These are phyloP conservation scores for Graphium sp. DNA, from an alignment of 2,329 filamentous ascomycete species.

Conservation along the genomic window DNA sequence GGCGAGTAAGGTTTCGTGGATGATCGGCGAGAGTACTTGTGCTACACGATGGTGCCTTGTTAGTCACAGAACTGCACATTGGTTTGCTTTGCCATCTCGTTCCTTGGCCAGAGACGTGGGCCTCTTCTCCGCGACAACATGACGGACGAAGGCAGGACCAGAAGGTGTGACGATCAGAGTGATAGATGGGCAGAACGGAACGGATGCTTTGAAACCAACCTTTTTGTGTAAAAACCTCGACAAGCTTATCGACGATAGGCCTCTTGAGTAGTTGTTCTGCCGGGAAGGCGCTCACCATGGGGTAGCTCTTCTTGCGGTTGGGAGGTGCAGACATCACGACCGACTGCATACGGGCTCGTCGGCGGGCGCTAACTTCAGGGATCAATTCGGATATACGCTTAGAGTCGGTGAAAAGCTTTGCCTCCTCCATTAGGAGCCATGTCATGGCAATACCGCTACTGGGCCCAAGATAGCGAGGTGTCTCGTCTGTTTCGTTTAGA, in stretches of 20 bases:
- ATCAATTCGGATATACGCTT: slow-evolving; percentile 87
- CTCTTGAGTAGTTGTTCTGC: slow-evolving; percentile 60
- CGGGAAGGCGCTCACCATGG: slow-evolving; percentile 72
- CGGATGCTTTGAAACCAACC: slow-evolving; percentile 30
- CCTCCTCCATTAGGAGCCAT: slow-evolving; percentile 86
- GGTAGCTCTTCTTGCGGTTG: slow-evolving; percentile 72
- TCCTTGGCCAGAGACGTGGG: slow-evolving; percentile 7
- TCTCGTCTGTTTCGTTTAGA: slow-evolving; percentile 72
- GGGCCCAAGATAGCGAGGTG: slow-evolving; percentile 73
- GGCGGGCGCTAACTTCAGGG: slow-evolving; percentile 50
- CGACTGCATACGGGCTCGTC: slow-evolving; percentile 38
- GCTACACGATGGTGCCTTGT: slow-evolving; percentile 33
- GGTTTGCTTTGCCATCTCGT: no score
- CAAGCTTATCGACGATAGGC: slow-evolving; percentile 57
- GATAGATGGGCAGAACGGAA: no score
- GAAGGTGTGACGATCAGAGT: no score
- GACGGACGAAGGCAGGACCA: no score
- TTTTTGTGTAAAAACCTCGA: slow-evolving; percentile 77
- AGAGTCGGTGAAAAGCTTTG: slow-evolving; percentile 81
- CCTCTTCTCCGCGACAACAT: no score
- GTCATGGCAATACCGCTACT: slow-evolving; percentile 95
- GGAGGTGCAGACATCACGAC: slow-evolving; percentile 29
- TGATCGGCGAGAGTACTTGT: slow-evolving; percentile 70
- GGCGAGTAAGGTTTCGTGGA: slow-evolving; percentile 70
- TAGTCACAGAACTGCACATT: slow-evolving; percentile 9